phyloP scores from a whole-genome alignment of 257 asterid species.

The Lavandula angustifolia region DNA sequence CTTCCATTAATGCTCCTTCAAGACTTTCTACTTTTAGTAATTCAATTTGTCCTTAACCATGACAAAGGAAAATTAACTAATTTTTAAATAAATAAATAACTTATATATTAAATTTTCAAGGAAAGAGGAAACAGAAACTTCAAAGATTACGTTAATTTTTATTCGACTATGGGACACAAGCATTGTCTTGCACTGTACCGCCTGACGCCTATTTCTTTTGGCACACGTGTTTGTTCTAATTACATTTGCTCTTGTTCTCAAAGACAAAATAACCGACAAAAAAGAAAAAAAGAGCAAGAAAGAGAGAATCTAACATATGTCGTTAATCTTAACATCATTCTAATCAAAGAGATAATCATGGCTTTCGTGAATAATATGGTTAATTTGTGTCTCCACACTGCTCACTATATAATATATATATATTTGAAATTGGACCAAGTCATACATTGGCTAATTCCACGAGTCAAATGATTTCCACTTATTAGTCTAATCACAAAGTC shows the following conservation, averaged over 20 bases:
- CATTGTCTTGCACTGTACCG: no score
- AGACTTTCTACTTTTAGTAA: no score
- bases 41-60: no score
- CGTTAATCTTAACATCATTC: slow-evolving; percentile 17
- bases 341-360: slow-evolving; percentile 27
- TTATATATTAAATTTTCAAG: no score
- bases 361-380: slow-evolving; percentile 4
- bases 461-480: slow-evolving; percentile 27
- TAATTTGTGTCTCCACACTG: slow-evolving; percentile 1
- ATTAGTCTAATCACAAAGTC: slow-evolving; percentile 6
- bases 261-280: slow-evolving; percentile 32
- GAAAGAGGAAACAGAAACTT: no score
- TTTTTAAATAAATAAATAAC: no score
- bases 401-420: not conserved
- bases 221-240: slow-evolving; percentile 11
- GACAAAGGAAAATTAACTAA: no score
- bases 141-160: no score
- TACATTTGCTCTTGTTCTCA: not conserved
- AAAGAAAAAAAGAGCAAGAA: not conserved
- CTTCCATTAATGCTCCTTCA: no score
- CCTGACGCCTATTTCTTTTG: no score
- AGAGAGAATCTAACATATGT: slow-evolving; percentile 8
- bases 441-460: not conserved
- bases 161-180: no score
- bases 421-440: slow-evolving; percentile 26